Conservation (phyloP, 805 yeast species). For the Scheffersomyces lignosus region DNA sequence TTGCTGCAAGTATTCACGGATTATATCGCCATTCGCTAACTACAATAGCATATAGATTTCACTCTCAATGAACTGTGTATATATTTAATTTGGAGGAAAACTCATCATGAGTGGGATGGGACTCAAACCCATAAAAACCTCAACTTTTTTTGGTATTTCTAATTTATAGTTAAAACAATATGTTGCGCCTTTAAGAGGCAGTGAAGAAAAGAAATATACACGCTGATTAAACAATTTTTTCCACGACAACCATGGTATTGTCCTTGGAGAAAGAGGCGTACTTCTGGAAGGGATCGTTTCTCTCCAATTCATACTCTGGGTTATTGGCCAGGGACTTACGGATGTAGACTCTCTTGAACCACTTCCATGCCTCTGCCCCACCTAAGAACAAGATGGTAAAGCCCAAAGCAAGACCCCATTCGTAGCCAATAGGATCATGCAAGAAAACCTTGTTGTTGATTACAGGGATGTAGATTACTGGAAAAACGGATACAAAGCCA, state of each 20-base stretch:
- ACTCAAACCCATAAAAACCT: slow-evolving; percentile 11
- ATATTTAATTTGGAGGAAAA: too few species aligned
- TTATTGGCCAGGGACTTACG: slow-evolving; percentile 19
- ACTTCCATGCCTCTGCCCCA: slow-evolving; percentile 40
- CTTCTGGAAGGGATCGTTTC: slow-evolving; percentile 40
- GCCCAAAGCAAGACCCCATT: slow-evolving; percentile 40
- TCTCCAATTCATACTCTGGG: slow-evolving; percentile 41
- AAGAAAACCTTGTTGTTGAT: slow-evolving; percentile 40
- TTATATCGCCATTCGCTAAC: too few species aligned
- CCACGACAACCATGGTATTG: slow-evolving; percentile 32
- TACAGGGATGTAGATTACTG: slow-evolving; percentile 42
- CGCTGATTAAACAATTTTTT: too few species aligned
- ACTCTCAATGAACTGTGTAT: too few species aligned
- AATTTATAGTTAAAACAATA: too few species aligned
- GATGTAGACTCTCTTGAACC: slow-evolving; percentile 36
- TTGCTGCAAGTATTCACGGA: too few species aligned
- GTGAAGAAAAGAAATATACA: neutral
- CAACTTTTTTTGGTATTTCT: too few species aligned
- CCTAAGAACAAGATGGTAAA: slow-evolving; percentile 28
- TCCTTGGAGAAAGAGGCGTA: slow-evolving; percentile 41
- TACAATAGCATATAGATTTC: too few species aligned
- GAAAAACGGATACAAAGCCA: slow-evolving; percentile 38
- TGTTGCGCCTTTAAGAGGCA: neutral
- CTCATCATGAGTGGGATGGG: slow-evolving; percentile 8
- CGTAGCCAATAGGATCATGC: slow-evolving; percentile 38